phyloP scores from a whole-genome alignment of 345 rosid species.

The Nephelium lappaceum region DNA sequence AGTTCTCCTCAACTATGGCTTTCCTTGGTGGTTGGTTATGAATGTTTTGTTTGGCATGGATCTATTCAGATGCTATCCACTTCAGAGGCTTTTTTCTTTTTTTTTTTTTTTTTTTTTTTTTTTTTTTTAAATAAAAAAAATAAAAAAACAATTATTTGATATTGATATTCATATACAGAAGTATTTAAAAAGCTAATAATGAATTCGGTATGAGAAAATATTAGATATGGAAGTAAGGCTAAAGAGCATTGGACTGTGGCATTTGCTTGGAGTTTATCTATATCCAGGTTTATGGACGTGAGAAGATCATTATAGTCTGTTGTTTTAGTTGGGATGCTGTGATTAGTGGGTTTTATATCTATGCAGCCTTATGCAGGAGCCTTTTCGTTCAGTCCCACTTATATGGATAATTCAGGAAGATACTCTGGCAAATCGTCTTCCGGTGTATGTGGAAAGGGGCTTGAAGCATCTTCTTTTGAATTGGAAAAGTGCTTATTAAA shows the following conservation, averaged over 20 bases:
- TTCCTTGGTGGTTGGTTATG: not conserved
- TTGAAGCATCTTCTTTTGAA: slow-evolving; percentile 58
- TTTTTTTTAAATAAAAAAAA: no score
- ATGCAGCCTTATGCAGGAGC: slow-evolving; percentile 99
- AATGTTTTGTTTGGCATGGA: slow-evolving; percentile 13
- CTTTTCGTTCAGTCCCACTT: slow-evolving; percentile 84
- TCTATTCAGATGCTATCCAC: slow-evolving; percentile 1
- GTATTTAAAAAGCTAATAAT: not conserved
- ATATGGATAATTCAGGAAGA: slow-evolving; percentile 96
- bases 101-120: no score
- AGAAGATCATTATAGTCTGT: slow-evolving; percentile 18
- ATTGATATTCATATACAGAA: not conserved
- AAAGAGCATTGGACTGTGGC: not conserved
- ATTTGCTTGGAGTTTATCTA: slow-evolving; percentile 13
- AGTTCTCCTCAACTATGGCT: slow-evolving; percentile 7
- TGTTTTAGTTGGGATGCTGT: slow-evolving; percentile 38
- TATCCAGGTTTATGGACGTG: not conserved
- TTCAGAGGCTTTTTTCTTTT: not conserved
- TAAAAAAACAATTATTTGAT: no score
- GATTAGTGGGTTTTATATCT: slow-evolving; percentile 60
- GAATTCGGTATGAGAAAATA: not conserved
- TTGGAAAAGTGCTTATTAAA: slow-evolving; percentile 79
- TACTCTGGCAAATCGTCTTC: slow-evolving; percentile 75
- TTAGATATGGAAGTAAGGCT: not conserved
- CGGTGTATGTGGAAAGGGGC: slow-evolving; percentile 65